phyloP scores from a whole-genome alignment of 306 rosid genomes.

The Inga oerstediana region DNA sequence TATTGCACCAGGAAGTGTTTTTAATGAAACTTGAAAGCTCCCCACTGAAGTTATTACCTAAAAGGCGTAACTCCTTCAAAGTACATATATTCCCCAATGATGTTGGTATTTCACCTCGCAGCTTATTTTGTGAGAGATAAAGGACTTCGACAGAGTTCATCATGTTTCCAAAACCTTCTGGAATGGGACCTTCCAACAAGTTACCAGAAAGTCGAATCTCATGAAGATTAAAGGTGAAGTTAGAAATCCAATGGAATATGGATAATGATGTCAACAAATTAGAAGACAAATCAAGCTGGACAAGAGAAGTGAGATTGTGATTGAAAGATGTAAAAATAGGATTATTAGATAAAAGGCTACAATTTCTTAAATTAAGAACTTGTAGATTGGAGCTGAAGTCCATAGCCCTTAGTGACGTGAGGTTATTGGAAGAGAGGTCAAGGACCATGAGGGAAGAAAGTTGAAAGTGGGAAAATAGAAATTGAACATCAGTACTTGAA shows the following conservation, averaged over 20 bases:
- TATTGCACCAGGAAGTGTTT: background rate
- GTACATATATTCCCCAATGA: slow-evolving; percentile 15
- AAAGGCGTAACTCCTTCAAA: background rate
- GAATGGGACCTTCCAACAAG: slow-evolving; percentile 13
- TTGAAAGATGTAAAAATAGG: background rate
- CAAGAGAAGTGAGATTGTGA: background rate
- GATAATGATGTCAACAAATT: background rate
- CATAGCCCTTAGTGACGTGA: background rate
- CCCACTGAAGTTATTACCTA: background rate
- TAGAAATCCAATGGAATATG: background rate
- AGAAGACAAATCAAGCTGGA: background rate
- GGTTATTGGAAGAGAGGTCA: slow-evolving; percentile 6
- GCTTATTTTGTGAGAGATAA: accelerated
- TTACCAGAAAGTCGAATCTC: background rate
- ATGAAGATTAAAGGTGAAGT: background rate
- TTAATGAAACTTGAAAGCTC: background rate
- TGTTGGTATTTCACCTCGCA: slow-evolving; percentile 3
- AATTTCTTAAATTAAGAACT: background rate
- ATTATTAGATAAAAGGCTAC: background rate
- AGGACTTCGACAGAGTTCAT: slow-evolving; percentile 1
- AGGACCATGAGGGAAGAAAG: background rate
- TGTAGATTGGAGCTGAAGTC: background rate
- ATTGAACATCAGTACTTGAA: background rate
- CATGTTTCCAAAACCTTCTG: background rate
- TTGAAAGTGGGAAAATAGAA: background rate